Percentiles rank a stretch among this genome's conserved stretches.
Evolutionary conservation across 2,329 filamentous ascomycete species (phyloP).

Genomic region (Whalleya microplaca): DNA sequence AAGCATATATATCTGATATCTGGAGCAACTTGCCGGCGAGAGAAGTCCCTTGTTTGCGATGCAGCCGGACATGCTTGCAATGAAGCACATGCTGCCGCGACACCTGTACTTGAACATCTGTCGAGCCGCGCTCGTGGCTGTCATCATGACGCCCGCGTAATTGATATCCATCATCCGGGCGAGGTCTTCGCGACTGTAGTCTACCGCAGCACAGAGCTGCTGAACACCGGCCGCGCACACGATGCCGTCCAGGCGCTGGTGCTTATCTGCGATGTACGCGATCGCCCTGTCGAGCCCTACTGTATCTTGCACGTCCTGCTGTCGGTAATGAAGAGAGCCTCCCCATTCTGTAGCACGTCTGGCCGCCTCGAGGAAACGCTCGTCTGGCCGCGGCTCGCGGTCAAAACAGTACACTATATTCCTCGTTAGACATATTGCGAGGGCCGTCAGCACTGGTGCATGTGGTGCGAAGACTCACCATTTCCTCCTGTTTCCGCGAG

Average conservation of each 20-base stretch:
- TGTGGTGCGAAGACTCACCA: constrained; percentile 49
- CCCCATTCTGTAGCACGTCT: constrained; percentile 60
- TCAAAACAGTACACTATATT: constrained; percentile 64
- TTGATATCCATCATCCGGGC: constrained; percentile 71
- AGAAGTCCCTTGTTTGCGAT: constrained; percentile 63
- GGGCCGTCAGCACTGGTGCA: too few relatives aligned
- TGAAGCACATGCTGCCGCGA: constrained; percentile 59
- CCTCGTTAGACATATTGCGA: too few relatives aligned
- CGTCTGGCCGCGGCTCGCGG: constrained; percentile 50
- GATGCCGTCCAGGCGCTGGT: constrained; percentile 67
- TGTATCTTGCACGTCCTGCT: constrained; percentile 69
- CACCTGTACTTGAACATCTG: constrained; percentile 59
- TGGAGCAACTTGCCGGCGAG: too few relatives aligned
- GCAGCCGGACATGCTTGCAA: constrained; percentile 59
- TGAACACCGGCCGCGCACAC: constrained; percentile 70
- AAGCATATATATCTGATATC: too few relatives aligned
- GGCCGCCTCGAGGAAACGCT: constrained; percentile 65
- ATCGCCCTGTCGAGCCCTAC: constrained; percentile 60
- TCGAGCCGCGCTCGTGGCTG: constrained; percentile 70
- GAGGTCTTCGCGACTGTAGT: constrained; percentile 62
- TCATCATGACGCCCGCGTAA: constrained; percentile 70
- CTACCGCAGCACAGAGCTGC: constrained; percentile 68
- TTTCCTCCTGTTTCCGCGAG: constrained; percentile 75
- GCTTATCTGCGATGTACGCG: constrained; percentile 61
- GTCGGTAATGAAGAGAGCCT: constrained; percentile 68